Evolutionary conservation across 2,329 filamentous ascomycete species (phyloP), one percentile per base, ranked within the genome.

Genomic region (Exophiala sp.): DNA sequence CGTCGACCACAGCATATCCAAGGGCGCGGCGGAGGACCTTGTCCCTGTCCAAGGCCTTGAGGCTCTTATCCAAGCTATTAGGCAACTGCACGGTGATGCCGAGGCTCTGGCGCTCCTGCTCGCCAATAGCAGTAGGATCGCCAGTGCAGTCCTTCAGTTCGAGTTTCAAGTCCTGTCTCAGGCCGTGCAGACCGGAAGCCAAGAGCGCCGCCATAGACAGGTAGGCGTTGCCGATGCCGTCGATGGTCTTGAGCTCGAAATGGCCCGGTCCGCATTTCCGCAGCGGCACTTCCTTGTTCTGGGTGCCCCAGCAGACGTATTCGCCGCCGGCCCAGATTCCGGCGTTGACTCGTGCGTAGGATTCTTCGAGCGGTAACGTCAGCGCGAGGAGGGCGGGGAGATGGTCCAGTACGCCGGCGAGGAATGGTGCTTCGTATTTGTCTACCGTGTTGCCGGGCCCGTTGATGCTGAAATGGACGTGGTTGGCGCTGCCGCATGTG

Each of bases 211-310:
- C 74, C 14, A 86, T 65, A 0, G 79, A 83, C 1, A 94, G 66
- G 63, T 93, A 94, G 46, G 82, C 79, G 62, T 94, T 94, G 2
- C 86, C 85, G 14, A 88, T 68, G 0, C 87, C 88, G 61, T 94
- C 88, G n/a, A 91, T 62, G 47, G 78, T 80, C 62, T 88, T 84
- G 18, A 94, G 60, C 67, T 94, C 88, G 84, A 86, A 94, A 62
- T 88, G 83, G 16, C 79, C 81, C 2, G 66, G 70, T 2, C 71
- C 70, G 41, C 88, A 77, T 63, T 84, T 82, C 10, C 87, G 78
- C 8, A 94, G 71, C 0, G 87, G 83, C 3, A 80, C 74, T 69
- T 91, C 86, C 14, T 85, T 80, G 65, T 93, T 93, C 67, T 93
- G 82, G 3, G 81, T 85, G 10, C 88, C 88, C 87, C 86, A 94